Conservation (phyloP, 805 yeast species). For the Metschnikowia dekortorum region DNA sequence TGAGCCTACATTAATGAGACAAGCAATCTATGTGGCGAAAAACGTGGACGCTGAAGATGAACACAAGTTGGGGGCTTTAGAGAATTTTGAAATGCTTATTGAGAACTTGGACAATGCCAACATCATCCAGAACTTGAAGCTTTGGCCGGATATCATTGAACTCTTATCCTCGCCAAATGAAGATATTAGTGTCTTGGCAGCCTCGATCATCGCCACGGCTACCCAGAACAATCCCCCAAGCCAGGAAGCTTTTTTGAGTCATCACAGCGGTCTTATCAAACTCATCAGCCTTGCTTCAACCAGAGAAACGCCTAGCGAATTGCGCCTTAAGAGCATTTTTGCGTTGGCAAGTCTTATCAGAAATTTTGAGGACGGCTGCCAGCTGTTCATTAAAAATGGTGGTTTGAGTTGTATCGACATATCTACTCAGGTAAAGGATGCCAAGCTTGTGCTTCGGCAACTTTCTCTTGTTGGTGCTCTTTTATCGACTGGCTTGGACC, state of each 20-base stretch:
- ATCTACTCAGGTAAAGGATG: slow-evolving; percentile 17
- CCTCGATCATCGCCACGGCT: slow-evolving; percentile 82
- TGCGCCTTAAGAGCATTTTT: slow-evolving; percentile 63
- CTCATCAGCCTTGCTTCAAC: slow-evolving; percentile 42
- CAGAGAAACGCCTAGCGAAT: slow-evolving; percentile 18
- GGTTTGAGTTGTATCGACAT: slow-evolving; percentile 60
- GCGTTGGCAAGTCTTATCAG: slow-evolving; percentile 73
- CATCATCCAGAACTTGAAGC: slow-evolving; percentile 73
- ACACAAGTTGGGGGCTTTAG: slow-evolving; percentile 70
- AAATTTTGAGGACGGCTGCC: slow-evolving; percentile 57
- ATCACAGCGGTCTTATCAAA: slow-evolving; percentile 43
- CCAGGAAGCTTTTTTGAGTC: slow-evolving; percentile 60
- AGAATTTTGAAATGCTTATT: slow-evolving; percentile 87
- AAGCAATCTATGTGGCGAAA: slow-evolving; percentile 58
- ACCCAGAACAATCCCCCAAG: slow-evolving; percentile 83
- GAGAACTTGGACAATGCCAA: slow-evolving; percentile 95
- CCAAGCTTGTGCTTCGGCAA: slow-evolving; percentile 48
- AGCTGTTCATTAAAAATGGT: slow-evolving; percentile 46
- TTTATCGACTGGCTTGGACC: slow-evolving; percentile 47
- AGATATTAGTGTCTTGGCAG: slow-evolving; percentile 52
- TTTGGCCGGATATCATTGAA: slow-evolving; percentile 71
- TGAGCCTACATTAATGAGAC: slow-evolving; percentile 84
- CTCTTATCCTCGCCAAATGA: slow-evolving; percentile 40
- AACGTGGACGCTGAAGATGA: slow-evolving; percentile 59
- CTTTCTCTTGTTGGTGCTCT: slow-evolving; percentile 58